Conservation (phyloP, 2,329 filamentous ascomycete genomes). For the Tolypocladium tropicale region DNA sequence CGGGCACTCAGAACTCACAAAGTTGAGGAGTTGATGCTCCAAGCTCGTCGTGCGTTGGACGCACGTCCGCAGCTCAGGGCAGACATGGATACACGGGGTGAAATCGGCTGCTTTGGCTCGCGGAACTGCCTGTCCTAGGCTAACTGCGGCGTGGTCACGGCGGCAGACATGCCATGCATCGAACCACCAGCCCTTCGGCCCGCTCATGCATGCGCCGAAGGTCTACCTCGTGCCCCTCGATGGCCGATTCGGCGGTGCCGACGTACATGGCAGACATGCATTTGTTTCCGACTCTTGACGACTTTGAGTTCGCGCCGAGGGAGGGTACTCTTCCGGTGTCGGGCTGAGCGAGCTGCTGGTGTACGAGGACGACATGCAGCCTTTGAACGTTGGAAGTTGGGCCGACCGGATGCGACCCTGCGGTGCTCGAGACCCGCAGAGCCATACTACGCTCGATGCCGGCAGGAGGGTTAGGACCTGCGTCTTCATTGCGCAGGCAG, state of each 20-base stretch:
- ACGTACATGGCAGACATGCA: background rate
- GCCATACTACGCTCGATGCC: too few relatives aligned
- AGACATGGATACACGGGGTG: background rate
- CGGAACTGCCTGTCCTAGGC: background rate
- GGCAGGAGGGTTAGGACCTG: too few relatives aligned
- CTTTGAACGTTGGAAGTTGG: too few relatives aligned
- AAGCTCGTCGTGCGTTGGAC: background rate
- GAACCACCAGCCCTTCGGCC: background rate
- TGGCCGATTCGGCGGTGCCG: background rate
- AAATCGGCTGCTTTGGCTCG: background rate
- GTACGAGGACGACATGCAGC: too few relatives aligned
- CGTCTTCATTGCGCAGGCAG: background rate
- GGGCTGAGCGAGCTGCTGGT: too few relatives aligned
- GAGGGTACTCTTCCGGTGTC: too few relatives aligned
- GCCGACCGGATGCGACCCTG: too few relatives aligned
- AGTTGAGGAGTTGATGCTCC: too few relatives aligned
- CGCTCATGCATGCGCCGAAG: background rate
- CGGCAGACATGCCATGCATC: background rate
- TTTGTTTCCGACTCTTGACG: background rate
- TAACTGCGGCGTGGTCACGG: background rate
- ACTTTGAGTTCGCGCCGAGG: too few relatives aligned
- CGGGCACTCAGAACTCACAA: background rate
- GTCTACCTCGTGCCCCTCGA: background rate
- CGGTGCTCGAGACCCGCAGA: too few relatives aligned
- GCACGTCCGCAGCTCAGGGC: background rate